Conservation (phyloP, 108 stramenopile species). For the Mediolabrus comicus region DNA sequence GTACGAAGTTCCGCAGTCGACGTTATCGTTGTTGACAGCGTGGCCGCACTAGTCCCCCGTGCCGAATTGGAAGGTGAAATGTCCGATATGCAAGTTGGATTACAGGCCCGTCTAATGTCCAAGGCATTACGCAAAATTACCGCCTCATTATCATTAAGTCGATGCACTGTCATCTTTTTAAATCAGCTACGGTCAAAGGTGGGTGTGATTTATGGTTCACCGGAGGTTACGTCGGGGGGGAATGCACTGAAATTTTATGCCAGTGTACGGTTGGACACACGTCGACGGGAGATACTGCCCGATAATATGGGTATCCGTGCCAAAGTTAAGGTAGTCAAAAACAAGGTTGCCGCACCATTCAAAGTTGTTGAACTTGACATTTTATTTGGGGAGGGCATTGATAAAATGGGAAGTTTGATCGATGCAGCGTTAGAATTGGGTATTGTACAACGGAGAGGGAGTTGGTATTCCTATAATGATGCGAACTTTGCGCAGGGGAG, state of each 20-base stretch:
- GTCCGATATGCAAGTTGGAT: slow-evolving; percentile 86
- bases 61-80: slow-evolving; percentile 94
- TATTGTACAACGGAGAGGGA: slow-evolving; percentile 79
- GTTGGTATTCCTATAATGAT: slow-evolving; percentile 82
- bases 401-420: slow-evolving; percentile 79
- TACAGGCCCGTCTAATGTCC: slow-evolving; percentile 95
- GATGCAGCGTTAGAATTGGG: slow-evolving; percentile 85
- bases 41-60: slow-evolving; percentile 95
- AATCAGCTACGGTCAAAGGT: slow-evolving; percentile 92
- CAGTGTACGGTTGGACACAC: slow-evolving; percentile 85
- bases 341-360: slow-evolving; percentile 95
- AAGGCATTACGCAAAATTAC: slow-evolving; percentile 97
- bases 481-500: slow-evolving; percentile 86
- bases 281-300: slow-evolving; percentile 87
- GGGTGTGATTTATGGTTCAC: slow-evolving; percentile 91
- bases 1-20: slow-evolving; percentile 90
- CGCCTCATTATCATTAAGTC: slow-evolving; percentile 73
- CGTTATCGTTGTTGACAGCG: slow-evolving; percentile 93
- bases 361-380: slow-evolving; percentile 84
- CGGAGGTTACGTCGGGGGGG: slow-evolving; percentile 95
- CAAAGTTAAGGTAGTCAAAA: slow-evolving; percentile 95
- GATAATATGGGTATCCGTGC: slow-evolving; percentile 89
- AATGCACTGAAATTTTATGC: slow-evolving; percentile 96
- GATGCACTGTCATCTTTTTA: slow-evolving; percentile 91
- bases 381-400: slow-evolving; percentile 86